A percentile compares a stretch with the other conserved stretches of the same genome.
Conservation (phyloP, 305 asterid species). For the Salvia sclarea region DNA sequence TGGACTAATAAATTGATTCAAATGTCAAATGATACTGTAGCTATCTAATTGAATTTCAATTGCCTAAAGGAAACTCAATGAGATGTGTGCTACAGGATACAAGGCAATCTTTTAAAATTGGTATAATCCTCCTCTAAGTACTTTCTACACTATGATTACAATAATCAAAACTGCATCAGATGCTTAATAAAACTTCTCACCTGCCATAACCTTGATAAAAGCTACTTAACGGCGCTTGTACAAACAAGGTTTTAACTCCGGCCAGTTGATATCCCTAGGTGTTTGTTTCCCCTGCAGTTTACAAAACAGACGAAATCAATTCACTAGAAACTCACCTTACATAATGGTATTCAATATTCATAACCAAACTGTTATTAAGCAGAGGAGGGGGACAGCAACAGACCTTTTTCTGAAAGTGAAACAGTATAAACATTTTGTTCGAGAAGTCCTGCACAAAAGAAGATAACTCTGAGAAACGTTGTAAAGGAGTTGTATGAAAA, state of each 20-base stretch:
- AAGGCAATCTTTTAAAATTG: not conserved
- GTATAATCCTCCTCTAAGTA: not conserved
- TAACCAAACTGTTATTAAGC: not conserved
- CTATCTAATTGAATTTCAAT: not conserved
- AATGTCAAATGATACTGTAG: not conserved
- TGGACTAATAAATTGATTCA: too few relatives aligned
- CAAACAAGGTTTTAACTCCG: conserved; percentile 89
- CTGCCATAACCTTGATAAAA: not conserved
- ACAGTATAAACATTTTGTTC: conserved; percentile 80
- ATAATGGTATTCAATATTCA: not conserved
- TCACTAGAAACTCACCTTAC: not conserved
- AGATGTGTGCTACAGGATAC: not conserved
- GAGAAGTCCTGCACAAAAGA: conserved; percentile 76
- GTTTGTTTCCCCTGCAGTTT: conserved; percentile 57
- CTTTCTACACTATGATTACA: conserved; percentile 1
- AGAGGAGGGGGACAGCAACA: conserved; percentile 6
- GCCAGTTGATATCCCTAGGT: conserved; percentile 63
- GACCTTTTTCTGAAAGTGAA: conserved; percentile 83
- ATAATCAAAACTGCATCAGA: conserved; percentile 5
- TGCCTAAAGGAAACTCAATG: not conserved
- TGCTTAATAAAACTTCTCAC: not conserved
- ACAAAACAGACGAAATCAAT: not conserved
- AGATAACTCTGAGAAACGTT: conserved; percentile 22
- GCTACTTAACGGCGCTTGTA: conserved; percentile 73
- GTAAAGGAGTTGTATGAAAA: not conserved